Evolutionary conservation across 257 asterid species (phyloP).

Genomic region (Knoxia roxburghii): DNA sequence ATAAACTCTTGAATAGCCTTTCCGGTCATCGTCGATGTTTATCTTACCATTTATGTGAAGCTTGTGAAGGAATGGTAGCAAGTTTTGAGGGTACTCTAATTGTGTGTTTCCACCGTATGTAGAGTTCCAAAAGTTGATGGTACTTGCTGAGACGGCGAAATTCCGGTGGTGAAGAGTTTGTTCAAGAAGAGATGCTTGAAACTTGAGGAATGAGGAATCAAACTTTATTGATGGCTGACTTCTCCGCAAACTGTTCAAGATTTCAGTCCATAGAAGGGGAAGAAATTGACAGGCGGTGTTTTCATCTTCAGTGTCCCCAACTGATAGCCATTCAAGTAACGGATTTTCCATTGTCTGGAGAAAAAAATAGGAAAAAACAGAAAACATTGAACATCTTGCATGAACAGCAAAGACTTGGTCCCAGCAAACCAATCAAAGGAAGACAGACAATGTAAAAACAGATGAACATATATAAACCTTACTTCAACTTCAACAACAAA

Average conservation of each 20-base stretch:
- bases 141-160: slow-evolving; percentile 46
- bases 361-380: background rate
- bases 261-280: slow-evolving; percentile 47
- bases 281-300: slow-evolving; percentile 34
- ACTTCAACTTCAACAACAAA: too few relatives aligned
- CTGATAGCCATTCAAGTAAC: slow-evolving; percentile 60
- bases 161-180: slow-evolving; percentile 60
- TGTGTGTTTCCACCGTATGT: slow-evolving; percentile 49
- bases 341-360: slow-evolving; percentile 44
- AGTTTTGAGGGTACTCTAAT: slow-evolving; percentile 56
- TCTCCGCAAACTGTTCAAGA: slow-evolving; percentile 46
- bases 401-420: background rate
- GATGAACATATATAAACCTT: too few relatives aligned
- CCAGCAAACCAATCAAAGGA: background rate
- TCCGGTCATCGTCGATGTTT: slow-evolving; percentile 28
- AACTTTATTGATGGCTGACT: slow-evolving; percentile 46
- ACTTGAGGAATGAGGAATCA: slow-evolving; percentile 48
- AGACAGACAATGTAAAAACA: too few relatives aligned
- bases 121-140: slow-evolving; percentile 67
- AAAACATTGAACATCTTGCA: background rate
- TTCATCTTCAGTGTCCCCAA: slow-evolving; percentile 38
- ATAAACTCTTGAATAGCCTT: slow-evolving; percentile 19
- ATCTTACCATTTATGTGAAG: slow-evolving; percentile 54
- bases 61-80: slow-evolving; percentile 58
- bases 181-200: slow-evolving; percentile 54